Evolutionary conservation across 805 yeast species (phyloP).

Genomic region (Yarrowia sp.): DNA sequence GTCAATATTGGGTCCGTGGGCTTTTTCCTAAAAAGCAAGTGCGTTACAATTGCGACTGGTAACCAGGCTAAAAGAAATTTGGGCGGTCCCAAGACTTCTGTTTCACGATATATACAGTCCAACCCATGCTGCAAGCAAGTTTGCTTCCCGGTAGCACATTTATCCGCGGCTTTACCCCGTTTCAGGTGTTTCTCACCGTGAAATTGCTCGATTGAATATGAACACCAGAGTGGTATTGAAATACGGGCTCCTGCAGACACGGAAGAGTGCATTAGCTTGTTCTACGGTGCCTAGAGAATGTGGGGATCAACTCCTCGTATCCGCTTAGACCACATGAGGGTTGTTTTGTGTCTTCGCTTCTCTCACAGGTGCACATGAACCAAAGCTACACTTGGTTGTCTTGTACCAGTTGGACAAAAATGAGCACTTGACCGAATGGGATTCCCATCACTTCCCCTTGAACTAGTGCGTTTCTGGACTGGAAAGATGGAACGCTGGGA

Average conservation of each 20-base stretch:
- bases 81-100: too few species aligned
- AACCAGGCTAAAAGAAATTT: too few species aligned
- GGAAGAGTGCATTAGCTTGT: not conserved
- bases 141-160: too few species aligned
- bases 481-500: slow-evolving; percentile 10
- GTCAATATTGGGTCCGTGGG: too few species aligned
- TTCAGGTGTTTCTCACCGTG: too few species aligned
- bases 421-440: not conserved
- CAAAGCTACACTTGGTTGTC: not conserved
- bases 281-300: not conserved
- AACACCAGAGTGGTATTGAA: too few species aligned
- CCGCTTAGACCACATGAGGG: not conserved
- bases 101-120: too few species aligned
- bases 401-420: not conserved
- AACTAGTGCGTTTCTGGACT: not conserved
- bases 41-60: too few species aligned
- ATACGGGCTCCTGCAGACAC: not conserved
- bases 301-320: not conserved
- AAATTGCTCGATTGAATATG: too few species aligned
- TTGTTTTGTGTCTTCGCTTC: not conserved
- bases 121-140: too few species aligned
- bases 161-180: too few species aligned
- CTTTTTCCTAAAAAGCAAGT: too few species aligned
- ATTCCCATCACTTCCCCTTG: not conserved
- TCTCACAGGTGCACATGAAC: not conserved